Evolutionary conservation across 139 green algal genomes (phyloP).

Genomic region (Chlamydomonas eustigma): DNA sequence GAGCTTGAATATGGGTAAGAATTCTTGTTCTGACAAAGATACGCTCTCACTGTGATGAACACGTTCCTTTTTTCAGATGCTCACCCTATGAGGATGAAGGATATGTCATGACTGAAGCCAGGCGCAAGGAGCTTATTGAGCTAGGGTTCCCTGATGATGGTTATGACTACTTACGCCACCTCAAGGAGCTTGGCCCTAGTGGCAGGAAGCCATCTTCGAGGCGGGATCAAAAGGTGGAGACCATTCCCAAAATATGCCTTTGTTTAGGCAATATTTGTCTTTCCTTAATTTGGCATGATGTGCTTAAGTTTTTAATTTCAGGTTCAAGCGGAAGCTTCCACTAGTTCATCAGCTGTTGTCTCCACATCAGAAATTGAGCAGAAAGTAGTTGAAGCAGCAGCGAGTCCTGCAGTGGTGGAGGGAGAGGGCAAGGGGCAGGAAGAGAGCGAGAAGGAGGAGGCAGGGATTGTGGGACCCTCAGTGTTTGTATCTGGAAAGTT

Average conservation of each 20-base stretch:
- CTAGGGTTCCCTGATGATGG: conserved; percentile 92
- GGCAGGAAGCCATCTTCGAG: not conserved
- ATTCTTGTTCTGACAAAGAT: not conserved
- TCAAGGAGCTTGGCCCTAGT: conserved; percentile 47
- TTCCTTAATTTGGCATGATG: no score
- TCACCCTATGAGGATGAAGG: not conserved
- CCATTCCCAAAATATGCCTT: no score
- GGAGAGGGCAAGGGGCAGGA: not conserved
- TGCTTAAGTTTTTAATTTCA: no score
- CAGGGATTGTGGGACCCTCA: conserved; percentile 6
- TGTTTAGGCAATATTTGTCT: no score
- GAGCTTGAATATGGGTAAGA: conserved; percentile 7
- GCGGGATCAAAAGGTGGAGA: no score
- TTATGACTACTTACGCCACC: conserved; percentile 93
- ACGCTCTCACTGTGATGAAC: not conserved
- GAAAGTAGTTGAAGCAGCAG: not conserved
- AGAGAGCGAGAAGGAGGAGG: not conserved
- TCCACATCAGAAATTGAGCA: not conserved
- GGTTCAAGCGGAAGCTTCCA: no score
- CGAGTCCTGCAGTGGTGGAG: not conserved
- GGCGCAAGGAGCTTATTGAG: conserved; percentile 64
- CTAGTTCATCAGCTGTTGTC: no score
- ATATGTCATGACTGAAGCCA: conserved; percentile 10
- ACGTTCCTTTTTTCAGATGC: not conserved
- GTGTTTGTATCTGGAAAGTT: conserved; percentile 16